Evolutionary conservation across 1,284 basidiomycete genomes (phyloP).

Genomic region (Cystobasidium pallidum): DNA sequence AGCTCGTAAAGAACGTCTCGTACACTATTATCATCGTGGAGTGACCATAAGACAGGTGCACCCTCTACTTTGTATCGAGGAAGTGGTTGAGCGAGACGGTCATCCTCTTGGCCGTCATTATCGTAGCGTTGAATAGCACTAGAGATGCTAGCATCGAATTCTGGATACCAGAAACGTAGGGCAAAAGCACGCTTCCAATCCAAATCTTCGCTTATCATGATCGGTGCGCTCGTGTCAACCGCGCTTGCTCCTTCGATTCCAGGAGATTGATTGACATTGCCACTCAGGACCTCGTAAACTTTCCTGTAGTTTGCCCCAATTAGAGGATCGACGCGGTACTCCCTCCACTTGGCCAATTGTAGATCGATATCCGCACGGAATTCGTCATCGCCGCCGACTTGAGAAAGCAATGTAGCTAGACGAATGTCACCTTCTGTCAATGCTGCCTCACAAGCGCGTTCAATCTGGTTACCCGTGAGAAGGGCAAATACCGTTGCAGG

Average conservation of each 20-base stretch:
- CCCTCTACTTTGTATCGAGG: constrained; percentile 66
- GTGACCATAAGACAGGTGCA: constrained; percentile 43
- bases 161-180: constrained; percentile 85
- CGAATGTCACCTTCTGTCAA: constrained; percentile 77
- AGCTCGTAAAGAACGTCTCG: constrained; percentile 79
- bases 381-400: constrained; percentile 77
- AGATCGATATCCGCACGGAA: constrained; percentile 74
- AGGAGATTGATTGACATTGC: constrained; percentile 69
- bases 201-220: constrained; percentile 74
- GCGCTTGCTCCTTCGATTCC: constrained; percentile 56
- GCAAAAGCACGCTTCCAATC: constrained; percentile 97
- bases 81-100: constrained; percentile 62
- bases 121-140: constrained; percentile 74
- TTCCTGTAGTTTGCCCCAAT: constrained; percentile 73
- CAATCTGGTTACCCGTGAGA: constrained; percentile 84
- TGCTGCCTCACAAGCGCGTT: constrained; percentile 77
- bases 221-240: constrained; percentile 66
- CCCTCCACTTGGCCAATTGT: constrained; percentile 83
- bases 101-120: constrained; percentile 47
- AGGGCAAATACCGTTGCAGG: constrained; percentile 69
- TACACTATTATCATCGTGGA: constrained; percentile 56
- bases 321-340: constrained; percentile 73
- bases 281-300: constrained; percentile 83
- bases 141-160: constrained; percentile 71
- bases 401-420: constrained; percentile 88